Evolutionary conservation across 2,329 filamentous ascomycete species (phyloP).

Genomic region (Madurella fahalii): DNA sequence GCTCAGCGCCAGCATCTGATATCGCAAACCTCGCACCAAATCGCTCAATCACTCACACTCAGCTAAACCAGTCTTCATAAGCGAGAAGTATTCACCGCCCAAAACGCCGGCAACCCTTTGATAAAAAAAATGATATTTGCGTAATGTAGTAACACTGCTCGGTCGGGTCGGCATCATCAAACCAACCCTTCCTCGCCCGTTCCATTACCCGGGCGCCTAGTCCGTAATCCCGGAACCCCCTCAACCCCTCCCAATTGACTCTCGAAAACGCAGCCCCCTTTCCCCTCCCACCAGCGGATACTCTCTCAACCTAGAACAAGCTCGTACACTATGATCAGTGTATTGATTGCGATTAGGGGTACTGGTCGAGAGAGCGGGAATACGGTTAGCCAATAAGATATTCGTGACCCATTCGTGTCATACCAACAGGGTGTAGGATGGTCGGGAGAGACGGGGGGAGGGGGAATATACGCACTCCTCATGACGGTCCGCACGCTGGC

Average conservation of each 20-base stretch:
- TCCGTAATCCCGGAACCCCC: too few relatives aligned
- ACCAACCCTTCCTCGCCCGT: too few relatives aligned
- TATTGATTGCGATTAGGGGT: conserved; percentile 80
- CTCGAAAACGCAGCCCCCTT: neutral
- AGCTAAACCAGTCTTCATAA: too few relatives aligned
- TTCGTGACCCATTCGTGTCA: neutral
- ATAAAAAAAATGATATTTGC: neutral
- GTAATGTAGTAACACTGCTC: too few relatives aligned
- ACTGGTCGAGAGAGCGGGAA: conserved; percentile 45
- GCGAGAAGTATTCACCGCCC: neutral
- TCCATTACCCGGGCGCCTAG: too few relatives aligned
- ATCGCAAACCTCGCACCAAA: too few relatives aligned
- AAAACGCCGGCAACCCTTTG: neutral
- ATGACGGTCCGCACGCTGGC: conserved; percentile 86
- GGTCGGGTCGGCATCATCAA: too few relatives aligned
- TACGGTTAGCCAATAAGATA: neutral
- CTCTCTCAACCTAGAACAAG: conserved; percentile 62
- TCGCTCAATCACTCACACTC: too few relatives aligned
- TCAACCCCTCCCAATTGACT: too few relatives aligned
- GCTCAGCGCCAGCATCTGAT: too few relatives aligned
- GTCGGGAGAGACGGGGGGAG: neutral
- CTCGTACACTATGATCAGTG: conserved; percentile 78
- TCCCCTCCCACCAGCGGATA: too few relatives aligned
- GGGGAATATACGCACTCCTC: conserved; percentile 70
- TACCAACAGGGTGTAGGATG: neutral